A percentile compares a stretch with the other conserved stretches of the same genome.
Conservation (phyloP, 2,329 filamentous ascomycete species). For the Pestalotiopsis sp. region DNA sequence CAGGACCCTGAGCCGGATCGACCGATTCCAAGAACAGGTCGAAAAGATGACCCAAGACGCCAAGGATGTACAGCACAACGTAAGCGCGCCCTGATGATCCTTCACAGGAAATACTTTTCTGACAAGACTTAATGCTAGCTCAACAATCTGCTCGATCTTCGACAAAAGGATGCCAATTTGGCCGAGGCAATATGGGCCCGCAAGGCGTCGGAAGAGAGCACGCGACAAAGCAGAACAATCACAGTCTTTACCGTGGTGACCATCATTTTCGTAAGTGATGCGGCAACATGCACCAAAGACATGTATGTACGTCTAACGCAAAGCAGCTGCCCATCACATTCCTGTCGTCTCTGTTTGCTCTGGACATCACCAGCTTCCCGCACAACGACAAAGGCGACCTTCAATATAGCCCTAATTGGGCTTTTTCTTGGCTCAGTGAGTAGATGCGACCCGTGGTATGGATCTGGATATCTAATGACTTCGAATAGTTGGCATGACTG, state of each 20-base stretch:
- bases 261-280: too few species aligned
- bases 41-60: too few species aligned
- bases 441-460: neutral
- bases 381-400: neutral
- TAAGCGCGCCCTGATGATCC: too few species aligned
- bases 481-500: neutral
- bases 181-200: neutral
- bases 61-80: too few species aligned
- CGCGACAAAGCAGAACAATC: constrained; percentile 1
- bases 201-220: neutral
- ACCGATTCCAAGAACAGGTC: too few species aligned
- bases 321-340: neutral
- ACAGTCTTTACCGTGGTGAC: neutral
- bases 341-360: neutral
- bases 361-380: neutral
- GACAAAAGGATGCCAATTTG: neutral
- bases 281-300: neutral
- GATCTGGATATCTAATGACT: neutral
- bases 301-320: neutral
- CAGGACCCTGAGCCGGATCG: too few species aligned
- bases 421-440: neutral
- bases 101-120: too few species aligned
- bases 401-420: neutral
- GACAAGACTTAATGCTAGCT: neutral
- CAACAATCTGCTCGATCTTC: neutral